Evolutionary conservation across 768 basidiomycete species (phyloP).

Genomic region (Xerocomellus chrysenteron): DNA sequence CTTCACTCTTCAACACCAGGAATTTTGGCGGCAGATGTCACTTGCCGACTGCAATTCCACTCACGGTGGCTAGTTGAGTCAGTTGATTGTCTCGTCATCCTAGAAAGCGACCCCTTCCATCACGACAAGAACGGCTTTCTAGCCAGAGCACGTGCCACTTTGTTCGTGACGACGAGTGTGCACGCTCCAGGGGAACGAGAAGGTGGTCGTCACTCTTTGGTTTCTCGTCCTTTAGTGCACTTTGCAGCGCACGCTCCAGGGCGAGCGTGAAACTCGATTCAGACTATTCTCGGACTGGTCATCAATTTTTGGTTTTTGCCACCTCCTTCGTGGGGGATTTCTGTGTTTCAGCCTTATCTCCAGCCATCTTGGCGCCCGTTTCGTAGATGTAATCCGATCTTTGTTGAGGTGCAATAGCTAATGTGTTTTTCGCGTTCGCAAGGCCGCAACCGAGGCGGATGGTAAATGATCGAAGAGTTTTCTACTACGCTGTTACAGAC

Average conservation of each 20-base stretch:
- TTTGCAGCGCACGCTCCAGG: slow-evolving; percentile 22
- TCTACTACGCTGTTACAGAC: background rate
- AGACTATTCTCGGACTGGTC: slow-evolving; percentile 33
- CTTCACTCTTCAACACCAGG: background rate
- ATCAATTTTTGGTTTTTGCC: background rate
- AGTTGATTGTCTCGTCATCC: fast-evolving
- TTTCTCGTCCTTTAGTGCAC: slow-evolving; percentile 28
- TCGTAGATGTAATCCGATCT: background rate
- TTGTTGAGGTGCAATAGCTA: background rate
- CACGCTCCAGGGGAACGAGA: slow-evolving; percentile 22
- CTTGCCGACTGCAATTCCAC: background rate
- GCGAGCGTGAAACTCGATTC: slow-evolving; percentile 32
- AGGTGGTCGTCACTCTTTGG: slow-evolving; percentile 2
- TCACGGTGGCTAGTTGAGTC: background rate
- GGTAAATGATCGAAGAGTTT: background rate
- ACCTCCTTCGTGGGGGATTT: slow-evolving; percentile 12
- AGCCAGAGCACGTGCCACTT: background rate
- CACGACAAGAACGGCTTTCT: background rate
- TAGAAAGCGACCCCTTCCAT: too few species aligned
- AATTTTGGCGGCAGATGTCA: background rate
- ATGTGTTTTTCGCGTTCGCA: background rate
- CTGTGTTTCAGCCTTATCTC: background rate
- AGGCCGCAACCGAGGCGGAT: too few species aligned
- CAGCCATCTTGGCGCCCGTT: background rate
- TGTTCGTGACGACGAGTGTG: background rate